Evolutionary conservation across 2,329 filamentous ascomycete species (phyloP), one percentile per base, ranked within the genome.

Genomic region (Trichophyton mentagrophytes): DNA sequence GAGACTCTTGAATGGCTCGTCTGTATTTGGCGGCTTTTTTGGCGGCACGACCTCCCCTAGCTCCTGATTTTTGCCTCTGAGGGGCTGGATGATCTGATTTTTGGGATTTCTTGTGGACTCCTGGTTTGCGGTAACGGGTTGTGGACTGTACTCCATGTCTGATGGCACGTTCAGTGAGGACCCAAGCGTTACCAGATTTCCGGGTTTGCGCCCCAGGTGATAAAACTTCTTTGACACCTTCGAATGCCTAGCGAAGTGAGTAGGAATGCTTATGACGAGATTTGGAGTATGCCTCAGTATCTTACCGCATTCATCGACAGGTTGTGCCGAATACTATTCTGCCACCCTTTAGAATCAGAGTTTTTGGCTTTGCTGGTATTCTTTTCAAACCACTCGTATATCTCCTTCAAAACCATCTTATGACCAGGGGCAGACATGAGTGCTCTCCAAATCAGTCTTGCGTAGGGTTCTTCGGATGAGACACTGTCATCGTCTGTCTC

Each of bases 281-380:
- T 30, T 33, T 30, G 20, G 27, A 49, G 27, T 36, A 55, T 22
- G 13, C 58, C 30, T 46, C 25, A n/a, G 40, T 13, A 57, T 79
- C 84, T 75, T 83, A 96, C 92, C 63, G 82, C 81, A 68, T 97
- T 97, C 91, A 97, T 96, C 56, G 90, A 96, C 6, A 97, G 78
- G 67, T 97, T 97, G 72, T 97, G 92, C 1, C 92, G 84, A 65
- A 97, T 95, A 71, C 89, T 95, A 73, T 96, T 97, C 74, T 92
- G 88, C 92, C 92, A 97, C 8, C 91, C 92, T 67, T 85, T 87
- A 11, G 74, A 76, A 6, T 78, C 79, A 17, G 74, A 70, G 53
- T 80, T 80, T 59, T 79, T 83, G 3, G 83, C 84, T 72, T 93
- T 96, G 66, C 83, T 81, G 1, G 90, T 96, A 69, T 96, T 86